Evolutionary conservation across 2,329 filamentous ascomycete species (phyloP).

Genomic region (Cercospora sp.): DNA sequence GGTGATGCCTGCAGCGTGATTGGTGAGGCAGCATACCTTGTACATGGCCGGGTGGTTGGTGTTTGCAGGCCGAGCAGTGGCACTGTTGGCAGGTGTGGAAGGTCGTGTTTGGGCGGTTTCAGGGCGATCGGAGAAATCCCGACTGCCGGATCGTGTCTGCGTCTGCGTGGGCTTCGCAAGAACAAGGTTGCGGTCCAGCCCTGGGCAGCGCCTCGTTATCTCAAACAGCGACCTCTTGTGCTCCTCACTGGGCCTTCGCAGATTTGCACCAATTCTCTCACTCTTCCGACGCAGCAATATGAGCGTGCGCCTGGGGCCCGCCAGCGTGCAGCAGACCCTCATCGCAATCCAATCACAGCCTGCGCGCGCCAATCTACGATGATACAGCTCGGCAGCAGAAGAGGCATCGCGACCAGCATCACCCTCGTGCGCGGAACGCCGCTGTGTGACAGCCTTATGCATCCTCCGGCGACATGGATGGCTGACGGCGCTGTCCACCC

Average conservation of each 20-base stretch:
- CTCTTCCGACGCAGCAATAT: constrained; percentile 2
- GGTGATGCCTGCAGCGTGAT: not conserved
- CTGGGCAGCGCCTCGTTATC: not conserved
- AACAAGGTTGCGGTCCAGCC: not conserved
- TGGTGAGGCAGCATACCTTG: not conserved
- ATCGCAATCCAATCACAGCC: not conserved
- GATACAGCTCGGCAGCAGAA: constrained; percentile 10
- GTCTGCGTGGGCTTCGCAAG: not conserved
- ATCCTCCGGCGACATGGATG: constrained; percentile 10
- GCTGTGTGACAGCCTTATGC: constrained; percentile 17
- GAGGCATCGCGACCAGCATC: constrained; percentile 6
- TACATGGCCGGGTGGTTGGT: not conserved
- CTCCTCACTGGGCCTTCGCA: not conserved
- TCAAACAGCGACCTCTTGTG: constrained; percentile 1
- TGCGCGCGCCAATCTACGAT: not conserved
- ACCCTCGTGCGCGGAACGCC: not conserved
- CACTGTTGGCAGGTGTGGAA: not conserved
- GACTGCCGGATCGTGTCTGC: not conserved
- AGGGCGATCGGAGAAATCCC: not conserved
- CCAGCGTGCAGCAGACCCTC: not conserved
- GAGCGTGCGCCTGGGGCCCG: not conserved
- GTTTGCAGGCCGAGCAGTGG: not conserved
- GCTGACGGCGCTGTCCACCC: not conserved
- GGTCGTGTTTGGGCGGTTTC: not conserved
- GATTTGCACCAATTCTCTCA: constrained; percentile 1